Conservation (phyloP, 768 basidiomycete species). For the Mycena olivaceomarginata region DNA sequence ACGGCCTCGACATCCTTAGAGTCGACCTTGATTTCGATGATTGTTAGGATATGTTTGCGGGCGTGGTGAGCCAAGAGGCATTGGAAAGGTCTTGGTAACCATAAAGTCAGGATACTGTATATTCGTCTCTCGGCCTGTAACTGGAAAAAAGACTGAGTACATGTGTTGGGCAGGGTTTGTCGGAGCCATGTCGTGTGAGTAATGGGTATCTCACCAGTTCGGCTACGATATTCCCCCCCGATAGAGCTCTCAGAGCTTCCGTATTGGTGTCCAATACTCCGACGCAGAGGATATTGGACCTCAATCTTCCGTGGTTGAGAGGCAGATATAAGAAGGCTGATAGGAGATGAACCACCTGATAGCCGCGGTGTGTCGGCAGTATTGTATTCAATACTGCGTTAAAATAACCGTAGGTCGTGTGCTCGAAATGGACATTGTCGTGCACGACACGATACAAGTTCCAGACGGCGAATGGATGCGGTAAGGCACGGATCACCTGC, state of each 20-base stretch:
- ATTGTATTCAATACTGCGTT: not conserved
- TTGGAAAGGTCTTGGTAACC: slow-evolving; percentile 4
- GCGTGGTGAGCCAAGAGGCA: not conserved
- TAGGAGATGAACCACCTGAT: slow-evolving; percentile 6
- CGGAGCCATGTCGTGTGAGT: not conserved
- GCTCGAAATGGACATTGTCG: slow-evolving; percentile 14
- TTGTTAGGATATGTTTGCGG: slow-evolving; percentile 9
- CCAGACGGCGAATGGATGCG: not conserved
- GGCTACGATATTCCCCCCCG: slow-evolving; percentile 8
- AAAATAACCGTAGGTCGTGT: not conserved
- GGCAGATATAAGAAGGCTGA: slow-evolving; percentile 5
- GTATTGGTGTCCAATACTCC: slow-evolving; percentile 8
- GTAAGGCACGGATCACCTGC: not conserved
- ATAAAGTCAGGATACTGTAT: slow-evolving; percentile 6
- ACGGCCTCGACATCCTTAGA: not conserved
- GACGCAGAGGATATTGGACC: slow-evolving; percentile 7
- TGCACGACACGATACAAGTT: slow-evolving; percentile 15
- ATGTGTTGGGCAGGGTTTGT: slow-evolving; percentile 8
- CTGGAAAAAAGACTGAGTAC: slow-evolving; percentile 12
- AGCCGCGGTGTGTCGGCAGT: slow-evolving; percentile 1
- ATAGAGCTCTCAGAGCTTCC: slow-evolving; percentile 9
- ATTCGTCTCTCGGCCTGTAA: not conserved
- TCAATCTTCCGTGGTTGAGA: slow-evolving; percentile 6
- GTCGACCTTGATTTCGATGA: slow-evolving; percentile 13
- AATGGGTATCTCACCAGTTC: slow-evolving; percentile 6